Base-by-base conservation (phyloP, 2,329 filamentous ascomycete species). In the Neonectria magnoliae region DNA sequence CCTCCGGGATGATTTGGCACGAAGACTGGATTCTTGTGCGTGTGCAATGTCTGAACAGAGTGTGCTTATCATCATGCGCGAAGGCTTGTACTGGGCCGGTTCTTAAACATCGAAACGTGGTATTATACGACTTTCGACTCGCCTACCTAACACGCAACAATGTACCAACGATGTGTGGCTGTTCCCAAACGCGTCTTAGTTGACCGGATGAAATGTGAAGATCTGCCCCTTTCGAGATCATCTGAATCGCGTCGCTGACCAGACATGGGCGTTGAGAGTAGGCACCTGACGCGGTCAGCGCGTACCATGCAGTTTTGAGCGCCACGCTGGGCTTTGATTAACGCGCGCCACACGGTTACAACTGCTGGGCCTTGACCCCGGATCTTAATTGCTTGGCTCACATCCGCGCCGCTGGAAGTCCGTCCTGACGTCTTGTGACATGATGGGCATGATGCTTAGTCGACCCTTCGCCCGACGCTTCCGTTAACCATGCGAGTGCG, bases 251-350 rank as follows among this genome's bases (percentile, higher is more conserved):
- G 47, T 53, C 44, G 48, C 50, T 48, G 60, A 63, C 50, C 47
- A 52, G 55, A n/a, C 42, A 25, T 50, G 55, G 42, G 29, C n/a
- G 33, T 20, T 11, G 18, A 44, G 55, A 38, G 50, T 47, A 48
- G 54, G 57, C 51, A 54, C 57, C 57, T 60, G 57, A 60, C 52
- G 47, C 51, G 51, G 41, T 53, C 57, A 45, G 50, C 50, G 20
- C 50, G 42, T 54, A 29, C 50, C 57, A 44, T 60, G 50, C 57
- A 48, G 14, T 29, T 29, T 42, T 41, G 42, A 48, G 36, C 42
- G 41, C 57, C 57, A 33, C 50, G 53, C 41, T 60, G 42, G 42
- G 50, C 18, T 47, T 54, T 60, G 51, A 55, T 60, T 47, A 55
- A 54, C 57, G 41, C 57, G 41, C 50, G 57, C 52, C 50, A 54